These are phyloP conservation scores for Aspergillus bombycis DNA, from an alignment of 2,329 filamentous ascomycete genomes.

Conservation along the genomic window DNA sequence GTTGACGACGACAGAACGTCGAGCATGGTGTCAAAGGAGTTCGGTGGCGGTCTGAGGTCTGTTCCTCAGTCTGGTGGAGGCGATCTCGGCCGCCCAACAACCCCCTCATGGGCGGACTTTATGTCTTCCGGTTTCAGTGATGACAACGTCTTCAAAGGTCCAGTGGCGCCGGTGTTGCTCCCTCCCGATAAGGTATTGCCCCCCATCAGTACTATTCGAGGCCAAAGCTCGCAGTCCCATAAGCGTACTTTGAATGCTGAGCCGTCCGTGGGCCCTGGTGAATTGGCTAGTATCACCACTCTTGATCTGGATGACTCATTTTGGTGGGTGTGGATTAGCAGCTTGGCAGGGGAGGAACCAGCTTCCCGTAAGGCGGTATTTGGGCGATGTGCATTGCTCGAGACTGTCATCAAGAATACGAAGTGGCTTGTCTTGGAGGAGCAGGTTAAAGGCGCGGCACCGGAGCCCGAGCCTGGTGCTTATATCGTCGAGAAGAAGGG, in stretches of 20 bases:
- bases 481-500: slow-evolving; percentile 96
- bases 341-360: slow-evolving; percentile 88
- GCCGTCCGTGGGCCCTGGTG: slow-evolving; percentile 77
- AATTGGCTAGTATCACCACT: slow-evolving; percentile 86
- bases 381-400: slow-evolving; percentile 87
- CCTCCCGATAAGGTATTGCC: slow-evolving; percentile 90
- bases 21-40: slow-evolving; percentile 37
- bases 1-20: slow-evolving; percentile 60
- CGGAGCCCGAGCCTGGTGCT: slow-evolving; percentile 79
- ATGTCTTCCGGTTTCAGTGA: slow-evolving; percentile 91
- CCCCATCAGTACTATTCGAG: slow-evolving; percentile 71
- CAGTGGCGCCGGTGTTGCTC: slow-evolving; percentile 69
- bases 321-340: slow-evolving; percentile 99
- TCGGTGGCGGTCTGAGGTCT: slow-evolving; percentile 60
- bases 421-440: slow-evolving; percentile 96
- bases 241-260: slow-evolving; percentile 71
- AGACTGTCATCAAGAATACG: slow-evolving; percentile 78
- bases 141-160: slow-evolving; percentile 64
- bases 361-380: slow-evolving; percentile 86
- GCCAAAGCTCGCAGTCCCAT: slow-evolving; percentile 86
- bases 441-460: slow-evolving; percentile 88
- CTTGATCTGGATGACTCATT: slow-evolving; percentile 93
- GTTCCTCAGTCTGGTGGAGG: slow-evolving; percentile 69
- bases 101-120: slow-evolving; percentile 98
- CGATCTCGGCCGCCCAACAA: slow-evolving; percentile 79